Evolutionary conservation across 73 alveolate species (phyloP).

Genomic region (Paramecium octaurelia): DNA sequence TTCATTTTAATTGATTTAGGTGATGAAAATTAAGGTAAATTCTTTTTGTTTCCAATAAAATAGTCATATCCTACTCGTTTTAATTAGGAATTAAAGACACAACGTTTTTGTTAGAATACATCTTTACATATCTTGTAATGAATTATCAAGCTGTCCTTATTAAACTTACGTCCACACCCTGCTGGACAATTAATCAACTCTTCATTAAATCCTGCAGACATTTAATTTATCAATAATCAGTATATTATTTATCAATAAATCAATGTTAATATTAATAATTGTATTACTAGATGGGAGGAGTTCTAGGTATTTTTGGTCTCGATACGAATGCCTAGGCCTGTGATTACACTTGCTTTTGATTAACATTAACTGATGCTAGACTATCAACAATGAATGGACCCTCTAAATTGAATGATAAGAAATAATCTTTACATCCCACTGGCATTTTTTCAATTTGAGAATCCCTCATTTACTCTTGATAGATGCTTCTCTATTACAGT

Average conservation of each 20-base stretch:
- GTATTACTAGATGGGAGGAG: not conserved
- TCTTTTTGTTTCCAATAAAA: not conserved
- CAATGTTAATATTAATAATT: constrained; percentile 6
- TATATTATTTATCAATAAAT: not conserved
- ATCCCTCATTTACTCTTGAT: not conserved
- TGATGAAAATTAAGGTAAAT: not conserved
- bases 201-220: not conserved
- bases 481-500: not conserved
- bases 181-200: constrained; percentile 5
- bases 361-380: not conserved
- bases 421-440: not conserved
- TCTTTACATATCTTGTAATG: constrained; percentile 9
- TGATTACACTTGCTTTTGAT: not conserved
- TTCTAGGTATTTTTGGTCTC: constrained; percentile 37
- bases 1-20: not conserved
- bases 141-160: not conserved
- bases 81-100: not conserved
- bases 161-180: constrained; percentile 22
- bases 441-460: constrained; percentile 25
- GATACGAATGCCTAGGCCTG: not conserved
- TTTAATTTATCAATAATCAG: not conserved
- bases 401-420: not conserved
- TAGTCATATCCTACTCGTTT: constrained; percentile 11
- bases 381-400: not conserved
- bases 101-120: constrained; percentile 21